phyloP scores from a whole-genome alignment of 2,329 filamentous ascomycete species.

The Diaporthe vexans region DNA sequence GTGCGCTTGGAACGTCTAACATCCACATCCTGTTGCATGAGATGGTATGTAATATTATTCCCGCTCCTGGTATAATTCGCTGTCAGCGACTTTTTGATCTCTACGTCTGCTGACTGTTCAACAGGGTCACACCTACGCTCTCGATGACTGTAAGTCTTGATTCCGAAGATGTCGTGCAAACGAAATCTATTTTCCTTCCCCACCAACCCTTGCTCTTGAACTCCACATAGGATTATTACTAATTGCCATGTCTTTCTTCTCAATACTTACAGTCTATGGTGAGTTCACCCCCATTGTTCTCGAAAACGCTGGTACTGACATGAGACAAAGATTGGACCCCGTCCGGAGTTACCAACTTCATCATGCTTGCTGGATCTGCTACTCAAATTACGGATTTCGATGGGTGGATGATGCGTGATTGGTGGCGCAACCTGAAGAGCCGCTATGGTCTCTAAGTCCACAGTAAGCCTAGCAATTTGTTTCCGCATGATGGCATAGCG shows the following conservation, averaged over 20 bases:
- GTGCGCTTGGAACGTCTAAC: conserved; percentile 52
- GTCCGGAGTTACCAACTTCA: conserved; percentile 56
- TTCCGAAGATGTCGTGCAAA: not conserved
- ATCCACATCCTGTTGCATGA: conserved; percentile 54
- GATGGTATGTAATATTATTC: not conserved
- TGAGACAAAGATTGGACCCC: conserved; percentile 53
- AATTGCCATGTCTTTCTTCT: not conserved
- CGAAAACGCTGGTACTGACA: not conserved
- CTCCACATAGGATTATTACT: not conserved
- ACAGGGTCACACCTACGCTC: conserved; percentile 9
- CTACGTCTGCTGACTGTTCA: not conserved
- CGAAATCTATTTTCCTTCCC: not conserved
- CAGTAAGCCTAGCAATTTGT: not conserved
- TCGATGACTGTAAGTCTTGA: conserved; percentile 12
- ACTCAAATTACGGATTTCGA: conserved; percentile 61
- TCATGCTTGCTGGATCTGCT: conserved; percentile 61
- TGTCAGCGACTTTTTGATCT: not conserved
- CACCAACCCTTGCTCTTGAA: not conserved
- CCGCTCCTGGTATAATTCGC: no score
- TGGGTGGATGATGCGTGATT: conserved; percentile 63
- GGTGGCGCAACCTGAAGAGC: conserved; percentile 52
- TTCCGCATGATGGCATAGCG: not conserved
- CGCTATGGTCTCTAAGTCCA: not conserved
- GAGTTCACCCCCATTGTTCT: not conserved
- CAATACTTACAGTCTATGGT: conserved; percentile 7